Evolutionary conservation across 169 alveolate species (phyloP).

Genomic region (Cryptosporidium viatorum): DNA sequence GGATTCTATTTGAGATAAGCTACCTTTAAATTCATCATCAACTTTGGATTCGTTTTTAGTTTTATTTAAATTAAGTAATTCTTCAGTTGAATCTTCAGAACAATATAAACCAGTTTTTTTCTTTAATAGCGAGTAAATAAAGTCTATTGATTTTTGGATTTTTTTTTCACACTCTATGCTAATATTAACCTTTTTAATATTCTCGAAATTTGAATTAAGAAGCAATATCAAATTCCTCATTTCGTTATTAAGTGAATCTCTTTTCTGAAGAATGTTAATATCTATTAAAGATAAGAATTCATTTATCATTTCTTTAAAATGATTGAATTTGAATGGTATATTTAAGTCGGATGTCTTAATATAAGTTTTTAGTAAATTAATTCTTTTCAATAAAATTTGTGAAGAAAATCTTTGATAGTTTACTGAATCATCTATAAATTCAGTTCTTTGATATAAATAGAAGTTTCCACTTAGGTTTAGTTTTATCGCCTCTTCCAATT

Average conservation of each 20-base stretch:
- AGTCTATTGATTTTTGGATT: background rate
- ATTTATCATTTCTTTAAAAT: background rate
- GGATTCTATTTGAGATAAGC: background rate
- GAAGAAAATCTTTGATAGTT: background rate
- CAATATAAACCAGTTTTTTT: background rate
- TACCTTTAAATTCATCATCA: background rate
- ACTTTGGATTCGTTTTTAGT: background rate
- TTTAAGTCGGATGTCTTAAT: background rate
- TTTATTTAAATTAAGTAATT: background rate
- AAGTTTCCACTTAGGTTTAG: background rate
- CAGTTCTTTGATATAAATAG: slow-evolving; percentile 38
- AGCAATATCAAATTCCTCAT: background rate
- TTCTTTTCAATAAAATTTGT: background rate
- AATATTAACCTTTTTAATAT: background rate
- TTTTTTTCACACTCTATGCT: background rate
- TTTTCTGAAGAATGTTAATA: background rate
- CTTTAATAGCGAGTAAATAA: background rate
- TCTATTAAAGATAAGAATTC: background rate
- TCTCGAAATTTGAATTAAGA: background rate
- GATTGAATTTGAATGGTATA: background rate
- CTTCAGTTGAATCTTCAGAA: background rate
- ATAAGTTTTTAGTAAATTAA: background rate
- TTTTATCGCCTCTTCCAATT: background rate
- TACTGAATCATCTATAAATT: slow-evolving; percentile 13
- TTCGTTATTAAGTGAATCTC: background rate